A percentile compares a stretch with the other conserved stretches of the same genome.
Evolutionary conservation across 2,329 filamentous ascomycete genomes (phyloP).

Genomic region (Cercospora sp.): DNA sequence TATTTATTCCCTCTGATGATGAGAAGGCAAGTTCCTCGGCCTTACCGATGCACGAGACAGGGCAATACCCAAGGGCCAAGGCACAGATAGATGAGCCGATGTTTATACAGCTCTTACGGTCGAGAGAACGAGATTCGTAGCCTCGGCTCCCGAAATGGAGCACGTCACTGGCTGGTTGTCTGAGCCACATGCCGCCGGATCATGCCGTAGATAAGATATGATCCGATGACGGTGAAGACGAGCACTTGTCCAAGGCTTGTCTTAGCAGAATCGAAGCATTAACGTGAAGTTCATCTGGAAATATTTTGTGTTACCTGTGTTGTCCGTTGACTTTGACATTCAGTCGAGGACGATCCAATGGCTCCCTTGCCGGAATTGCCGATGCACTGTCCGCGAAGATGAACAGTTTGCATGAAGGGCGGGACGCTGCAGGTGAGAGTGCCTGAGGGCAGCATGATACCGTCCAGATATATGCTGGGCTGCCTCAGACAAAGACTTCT

Average conservation of each 20-base stretch:
- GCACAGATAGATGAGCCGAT: conserved; percentile 15
- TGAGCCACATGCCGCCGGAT: neutral
- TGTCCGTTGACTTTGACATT: neutral
- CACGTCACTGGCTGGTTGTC: neutral
- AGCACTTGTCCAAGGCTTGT: neutral
- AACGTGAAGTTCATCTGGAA: neutral
- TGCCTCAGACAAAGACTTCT: neutral
- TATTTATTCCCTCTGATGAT: conserved; percentile 14
- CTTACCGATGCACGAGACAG: conserved; percentile 8
- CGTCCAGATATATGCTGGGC: neutral
- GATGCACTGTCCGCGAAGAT: neutral
- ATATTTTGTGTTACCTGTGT: neutral
- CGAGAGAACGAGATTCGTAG: neutral
- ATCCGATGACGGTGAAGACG: neutral
- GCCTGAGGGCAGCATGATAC: neutral
- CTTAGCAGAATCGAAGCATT: neutral
- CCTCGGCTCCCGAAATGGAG: conserved; percentile 1
- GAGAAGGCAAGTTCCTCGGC: conserved; percentile 16
- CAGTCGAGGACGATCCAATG: neutral
- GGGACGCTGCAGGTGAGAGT: neutral
- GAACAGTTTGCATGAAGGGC: neutral
- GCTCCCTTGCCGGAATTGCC: neutral
- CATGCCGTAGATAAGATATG: conserved; percentile 12
- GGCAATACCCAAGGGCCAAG: conserved; percentile 4
- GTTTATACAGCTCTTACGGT: conserved; percentile 1